Evolutionary conservation across 2,329 filamentous ascomycete species (phyloP), one percentile per base, ranked within the genome.

Genomic region (Herpotrichia juniperi): DNA sequence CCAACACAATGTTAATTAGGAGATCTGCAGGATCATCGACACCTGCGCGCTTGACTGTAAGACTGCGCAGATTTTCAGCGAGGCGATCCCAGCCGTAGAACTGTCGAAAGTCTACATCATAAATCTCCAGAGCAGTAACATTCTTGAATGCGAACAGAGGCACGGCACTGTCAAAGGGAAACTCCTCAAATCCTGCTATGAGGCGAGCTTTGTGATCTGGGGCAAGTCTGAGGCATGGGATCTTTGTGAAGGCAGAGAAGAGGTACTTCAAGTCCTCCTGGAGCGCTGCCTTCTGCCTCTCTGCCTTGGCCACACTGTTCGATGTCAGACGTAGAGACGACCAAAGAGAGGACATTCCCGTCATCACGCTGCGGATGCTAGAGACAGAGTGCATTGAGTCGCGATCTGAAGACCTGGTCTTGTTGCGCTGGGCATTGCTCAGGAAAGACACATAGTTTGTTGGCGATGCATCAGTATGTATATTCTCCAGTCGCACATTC

Each of bases 91-190:
- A 99, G 51, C 94, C 94, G 75, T 92, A 96, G 76, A 97, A 97
- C 64, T 96, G 93, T 56, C 94, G 87, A 71, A 96, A 97, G 74
- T 99, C 94, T 69, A 97, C 89, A 76, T 96, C 93, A 76, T 88
- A 93, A 47, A 99, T 90, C 74, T 99, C 94, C 58, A 99, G 81
- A 19, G 91, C 89, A 75, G 93, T 93, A 48, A 97, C 80, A 63
- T 97, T 99, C 78, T 99, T 97, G 83, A 99, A 97, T 8, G 90
- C 90, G 73, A 96, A 89, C n/a, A 99, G 81, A 17, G 94, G 94
- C 25, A 99, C 94, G 17, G 94, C 94, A 21, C 91, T 96, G 74
- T 99, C 94, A 74, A 97, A 97, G 2, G 94, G 94, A 62, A 97
- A 99, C 74, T 97, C 93, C 74, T 99, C 94, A 70, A 94, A 97